These are phyloP conservation scores for Fusarium sp. DNA, from an alignment of 2,329 filamentous ascomycete genomes.

Conservation along the genomic window DNA sequence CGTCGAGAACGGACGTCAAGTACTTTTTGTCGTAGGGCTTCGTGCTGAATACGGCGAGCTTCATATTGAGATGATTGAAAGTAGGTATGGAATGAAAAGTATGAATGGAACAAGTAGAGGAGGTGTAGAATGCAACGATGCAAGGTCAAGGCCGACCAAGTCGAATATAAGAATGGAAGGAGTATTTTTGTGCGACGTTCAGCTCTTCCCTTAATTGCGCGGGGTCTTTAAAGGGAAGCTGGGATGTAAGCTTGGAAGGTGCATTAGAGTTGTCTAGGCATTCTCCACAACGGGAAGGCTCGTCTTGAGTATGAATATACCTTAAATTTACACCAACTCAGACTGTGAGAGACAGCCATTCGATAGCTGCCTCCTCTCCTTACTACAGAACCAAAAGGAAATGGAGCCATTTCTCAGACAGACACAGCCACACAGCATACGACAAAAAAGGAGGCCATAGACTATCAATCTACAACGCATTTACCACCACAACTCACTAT, in stretches of 20 bases:
- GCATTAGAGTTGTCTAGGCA: constrained; percentile 23
- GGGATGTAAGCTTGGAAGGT: constrained; percentile 30
- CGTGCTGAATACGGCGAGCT: constrained; percentile 72
- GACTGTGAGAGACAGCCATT: neutral
- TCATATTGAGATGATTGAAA: constrained; percentile 55
- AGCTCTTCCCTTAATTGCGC: constrained; percentile 29
- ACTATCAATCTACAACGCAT: neutral
- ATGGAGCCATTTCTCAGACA: constrained; percentile 8
- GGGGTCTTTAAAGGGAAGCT: constrained; percentile 27
- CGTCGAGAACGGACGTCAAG: constrained; percentile 58
- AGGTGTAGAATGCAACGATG: neutral
- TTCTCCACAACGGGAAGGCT: constrained; percentile 39
- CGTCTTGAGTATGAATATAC: constrained; percentile 20
- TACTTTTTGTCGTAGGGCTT: constrained; percentile 72
- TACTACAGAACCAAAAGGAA: neutral
- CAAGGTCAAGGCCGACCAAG: neutral
- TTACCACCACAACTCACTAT: neutral
- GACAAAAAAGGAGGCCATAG: neutral
- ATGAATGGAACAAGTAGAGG: neutral
- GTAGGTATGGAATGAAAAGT: neutral
- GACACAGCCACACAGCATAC: neutral
- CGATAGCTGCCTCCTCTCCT: neutral
- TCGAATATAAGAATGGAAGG: neutral
- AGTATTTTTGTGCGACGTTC: constrained; percentile 7
- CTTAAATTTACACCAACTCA: neutral